Evolutionary conservation across 352 stramenopile genomes (phyloP), one percentile per base, ranked within the genome.

Genomic region (Pythium aristosporum): DNA sequence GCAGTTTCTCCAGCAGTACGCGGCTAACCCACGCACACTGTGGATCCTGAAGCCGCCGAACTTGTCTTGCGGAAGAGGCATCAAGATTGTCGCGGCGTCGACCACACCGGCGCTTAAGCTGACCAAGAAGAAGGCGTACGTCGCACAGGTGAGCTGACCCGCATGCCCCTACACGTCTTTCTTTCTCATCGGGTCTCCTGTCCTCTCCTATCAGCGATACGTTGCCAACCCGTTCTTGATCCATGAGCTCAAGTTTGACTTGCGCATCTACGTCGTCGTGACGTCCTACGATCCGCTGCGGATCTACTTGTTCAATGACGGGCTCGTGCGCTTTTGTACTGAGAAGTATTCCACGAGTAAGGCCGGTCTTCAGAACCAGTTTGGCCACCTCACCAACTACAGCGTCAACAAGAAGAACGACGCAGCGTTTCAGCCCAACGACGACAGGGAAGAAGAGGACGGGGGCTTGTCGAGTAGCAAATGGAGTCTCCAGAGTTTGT

Each of bases 361-460:
- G 32, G 79, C 71, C 6, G 84, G 87, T 8, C 43, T 96, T 54
- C 73, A 89, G 30, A 96, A 92, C 61, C 77, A 75, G 4, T 97
- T 93, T 63, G 82, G 82, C 1, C 89, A 98, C 67, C 69, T 98
- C n/a, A 97, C 91, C 12, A 98, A 98, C 72, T 97, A 96, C 79
- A 91, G 77, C 58, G 85, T 97, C 57, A 97, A 97, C 72, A 97
- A 97, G 68, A 94, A 90, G 51, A 96, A 91, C 67, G 76, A 68
- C 28, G 66, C 72, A 1, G 73, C 66, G 2, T 97, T 95, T 64
- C 72, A 91, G 65, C 76, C 82, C 18, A 91, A 89, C 42, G 72
- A 90, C 57, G 79, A 87, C 21, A 1, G 10, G 52, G 69, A 74
- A n/a, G 73, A 70, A 1, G 70, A 84, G 18, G 73, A 78, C 18